Conservation (phyloP, 257 asterid genomes). For the Forsythia viridissima region DNA sequence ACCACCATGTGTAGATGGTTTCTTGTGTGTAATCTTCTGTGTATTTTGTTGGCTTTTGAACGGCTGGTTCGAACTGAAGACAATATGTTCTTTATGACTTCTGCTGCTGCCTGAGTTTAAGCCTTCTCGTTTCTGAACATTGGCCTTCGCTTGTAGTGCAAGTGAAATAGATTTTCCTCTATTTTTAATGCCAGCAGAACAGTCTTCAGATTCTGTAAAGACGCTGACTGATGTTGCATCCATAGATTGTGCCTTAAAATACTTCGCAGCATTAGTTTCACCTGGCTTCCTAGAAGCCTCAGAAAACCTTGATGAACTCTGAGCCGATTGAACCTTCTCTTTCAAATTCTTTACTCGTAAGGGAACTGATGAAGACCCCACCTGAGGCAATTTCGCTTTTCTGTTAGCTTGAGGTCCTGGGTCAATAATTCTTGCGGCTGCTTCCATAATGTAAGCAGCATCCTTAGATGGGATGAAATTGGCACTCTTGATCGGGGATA, state of each 20-base stretch:
- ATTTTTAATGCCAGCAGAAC: constrained; percentile 32
- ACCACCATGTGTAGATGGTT: constrained; percentile 34
- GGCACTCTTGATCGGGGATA: constrained; percentile 48
- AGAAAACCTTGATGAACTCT: constrained; percentile 38
- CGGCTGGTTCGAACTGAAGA: constrained; percentile 39
- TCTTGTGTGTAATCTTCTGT: constrained; percentile 49
- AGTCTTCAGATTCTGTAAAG: constrained; percentile 43
- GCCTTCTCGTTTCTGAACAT: constrained; percentile 83
- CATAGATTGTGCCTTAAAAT: constrained; percentile 45
- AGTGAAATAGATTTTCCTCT: constrained; percentile 80
- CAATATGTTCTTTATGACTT: constrained; percentile 45
- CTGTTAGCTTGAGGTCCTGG: constrained; percentile 46
- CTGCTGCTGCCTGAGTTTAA: constrained; percentile 32
- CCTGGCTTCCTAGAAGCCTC: constrained; percentile 48
- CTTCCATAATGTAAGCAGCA: constrained; percentile 55
- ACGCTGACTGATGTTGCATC: constrained; percentile 39
- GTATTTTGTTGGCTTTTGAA: constrained; percentile 48
- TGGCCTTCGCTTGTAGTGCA: constrained; percentile 88
- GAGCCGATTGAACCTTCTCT: constrained; percentile 65
- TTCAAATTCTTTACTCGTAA: constrained; percentile 61
- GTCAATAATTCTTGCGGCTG: constrained; percentile 66
- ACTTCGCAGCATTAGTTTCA: constrained; percentile 41
- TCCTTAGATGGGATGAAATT: constrained; percentile 35
- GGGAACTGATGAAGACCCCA: constrained; percentile 68
- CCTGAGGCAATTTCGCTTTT: constrained; percentile 34